Evolutionary conservation across 2,329 filamentous ascomycete genomes (phyloP).

Genomic region (Pyrenochaeta sp.): DNA sequence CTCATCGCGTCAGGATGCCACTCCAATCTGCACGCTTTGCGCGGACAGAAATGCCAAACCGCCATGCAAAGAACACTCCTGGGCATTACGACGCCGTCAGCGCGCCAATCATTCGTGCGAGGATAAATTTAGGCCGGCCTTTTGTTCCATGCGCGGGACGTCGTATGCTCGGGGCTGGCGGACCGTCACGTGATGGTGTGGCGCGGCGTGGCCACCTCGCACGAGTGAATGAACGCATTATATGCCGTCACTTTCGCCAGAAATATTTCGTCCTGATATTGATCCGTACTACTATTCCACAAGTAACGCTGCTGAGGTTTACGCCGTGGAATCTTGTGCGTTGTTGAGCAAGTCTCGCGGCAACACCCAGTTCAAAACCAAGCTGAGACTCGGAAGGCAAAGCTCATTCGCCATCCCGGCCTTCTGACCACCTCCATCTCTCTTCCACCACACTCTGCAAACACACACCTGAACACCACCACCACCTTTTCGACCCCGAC

Average conservation of each 20-base stretch:
- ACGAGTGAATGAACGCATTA: conserved; percentile 11
- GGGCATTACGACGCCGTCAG: conserved; percentile 23
- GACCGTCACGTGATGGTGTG: conserved; percentile 20
- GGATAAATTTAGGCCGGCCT: conserved; percentile 18
- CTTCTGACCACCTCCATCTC: conserved; percentile 30
- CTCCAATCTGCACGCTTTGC: conserved; percentile 7
- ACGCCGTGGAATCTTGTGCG: conserved; percentile 8
- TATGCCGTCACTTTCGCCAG: conserved; percentile 9
- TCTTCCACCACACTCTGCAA: conserved; percentile 30
- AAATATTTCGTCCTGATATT: conserved; percentile 7
- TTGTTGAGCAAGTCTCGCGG: conserved; percentile 31
- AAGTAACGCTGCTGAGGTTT: conserved; percentile 1
- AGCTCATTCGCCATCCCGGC: conserved; percentile 26
- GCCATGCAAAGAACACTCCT: conserved; percentile 13
- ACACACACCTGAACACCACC: conserved; percentile 27
- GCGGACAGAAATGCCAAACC: conserved; percentile 2
- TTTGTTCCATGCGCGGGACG: conserved; percentile 7
- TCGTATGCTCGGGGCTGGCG: conserved; percentile 20
- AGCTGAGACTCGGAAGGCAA: conserved; percentile 35
- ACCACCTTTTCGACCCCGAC: conserved; percentile 19
- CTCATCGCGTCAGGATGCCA: conserved; percentile 11
- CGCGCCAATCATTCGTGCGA: conserved; percentile 19
- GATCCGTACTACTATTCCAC: conserved; percentile 5
- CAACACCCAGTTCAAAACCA: conserved; percentile 39
- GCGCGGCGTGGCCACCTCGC: no score